phyloP scores from a whole-genome alignment of 129 eudicot genomes.

The Tagetes patula region DNA sequence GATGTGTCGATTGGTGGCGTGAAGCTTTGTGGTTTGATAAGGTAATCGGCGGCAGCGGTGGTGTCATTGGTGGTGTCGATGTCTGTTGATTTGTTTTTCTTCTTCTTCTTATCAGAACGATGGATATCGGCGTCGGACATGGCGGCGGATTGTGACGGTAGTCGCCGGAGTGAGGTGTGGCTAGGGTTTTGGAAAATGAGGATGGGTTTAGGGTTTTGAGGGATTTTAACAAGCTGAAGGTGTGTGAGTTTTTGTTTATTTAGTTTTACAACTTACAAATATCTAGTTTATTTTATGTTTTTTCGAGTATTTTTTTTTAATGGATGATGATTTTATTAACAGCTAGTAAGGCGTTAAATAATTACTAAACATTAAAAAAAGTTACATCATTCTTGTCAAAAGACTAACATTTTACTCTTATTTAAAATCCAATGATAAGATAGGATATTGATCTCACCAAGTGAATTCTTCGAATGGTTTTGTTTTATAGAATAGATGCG shows the following conservation, averaged over 20 bases:
- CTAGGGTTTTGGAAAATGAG: constrained; percentile 24
- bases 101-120: constrained; percentile 60
- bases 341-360: too few species aligned
- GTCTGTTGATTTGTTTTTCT: constrained; percentile 44
- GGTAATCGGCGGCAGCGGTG: constrained; percentile 35
- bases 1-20: constrained; percentile 71
- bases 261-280: too few species aligned
- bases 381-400: too few species aligned
- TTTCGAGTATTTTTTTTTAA: too few species aligned
- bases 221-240: neutral
- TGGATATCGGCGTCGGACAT: constrained; percentile 57
- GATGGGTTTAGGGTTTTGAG: constrained; percentile 41
- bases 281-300: too few species aligned
- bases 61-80: constrained; percentile 19
- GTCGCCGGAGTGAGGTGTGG: constrained; percentile 19
- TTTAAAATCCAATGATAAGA: too few species aligned
- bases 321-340: too few species aligned
- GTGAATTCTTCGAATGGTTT: too few species aligned
- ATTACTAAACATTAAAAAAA: too few species aligned
- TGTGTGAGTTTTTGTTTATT: neutral
- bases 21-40: constrained; percentile 69
- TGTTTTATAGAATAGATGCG: too few species aligned
- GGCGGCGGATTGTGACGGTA: constrained; percentile 16
- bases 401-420: too few species aligned
- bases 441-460: too few species aligned